Base-by-base conservation (phyloP, 2,329 filamentous ascomycete genomes). In the Sordariomycetes sp. region DNA sequence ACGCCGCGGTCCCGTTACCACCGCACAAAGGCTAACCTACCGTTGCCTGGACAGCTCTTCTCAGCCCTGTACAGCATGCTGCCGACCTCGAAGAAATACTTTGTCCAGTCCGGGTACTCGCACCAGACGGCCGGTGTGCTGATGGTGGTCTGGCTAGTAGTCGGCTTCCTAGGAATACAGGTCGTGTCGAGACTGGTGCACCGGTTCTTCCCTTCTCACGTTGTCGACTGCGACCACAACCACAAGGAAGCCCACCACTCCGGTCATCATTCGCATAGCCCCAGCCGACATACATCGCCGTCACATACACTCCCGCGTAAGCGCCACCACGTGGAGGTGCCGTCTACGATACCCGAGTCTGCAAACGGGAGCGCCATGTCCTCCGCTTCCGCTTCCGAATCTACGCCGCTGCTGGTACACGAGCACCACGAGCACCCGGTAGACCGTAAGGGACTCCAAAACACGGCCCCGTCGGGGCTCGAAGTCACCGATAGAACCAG, bases 21-120 rank as follows among this genome's bases (percentile, higher is more conserved):
- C 28, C 40, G 16, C 16, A 46, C 40, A 2, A 46, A 18, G 7
- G 16, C 56, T 62, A 28, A 5, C 53, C n/a, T 28, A 14, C 32
- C 20, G 10, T 24, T 14, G 14, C 11, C 34, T 40, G 11, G n/a
- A 54, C 65, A 96, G 91, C 81, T 96, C 48, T 97, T 96, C 71
- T 96, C 92, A 40, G 86, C 93, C 1, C 74, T 97, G 34, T 96
- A 92, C 71, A 94, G 86, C 71, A 97, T 97, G 89, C 80, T 97
- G 8, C 93, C 93, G 11, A 90, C 89, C 22, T 86, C 93, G 2
- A 91, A 88, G 67, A 78, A 77, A 46, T 96, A 96, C 67, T 79
- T 99, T 3, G 76, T 80, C 60, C 78, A 84, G 58, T 87, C 85
- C 56, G 86, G 85, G 18, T 85, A 86, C 71, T 78, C 81, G 8